phyloP scores from a whole-genome alignment of 106 monocot species.

The Platanthera zijinensis region DNA sequence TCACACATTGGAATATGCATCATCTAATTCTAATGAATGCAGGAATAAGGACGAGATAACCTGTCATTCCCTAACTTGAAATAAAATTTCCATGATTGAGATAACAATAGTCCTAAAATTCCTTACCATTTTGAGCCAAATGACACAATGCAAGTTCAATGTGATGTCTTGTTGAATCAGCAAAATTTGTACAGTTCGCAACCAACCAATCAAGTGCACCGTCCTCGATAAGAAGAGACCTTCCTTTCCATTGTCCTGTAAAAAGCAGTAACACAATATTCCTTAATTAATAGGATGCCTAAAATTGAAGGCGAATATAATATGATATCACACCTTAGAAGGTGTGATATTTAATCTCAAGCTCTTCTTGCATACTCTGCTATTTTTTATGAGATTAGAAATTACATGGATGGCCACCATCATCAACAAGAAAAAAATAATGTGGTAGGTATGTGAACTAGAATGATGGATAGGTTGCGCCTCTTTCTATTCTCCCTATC shows the following conservation, averaged over 20 bases:
- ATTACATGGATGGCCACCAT: no score
- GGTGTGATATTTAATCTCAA: not conserved
- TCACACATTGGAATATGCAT: not conserved
- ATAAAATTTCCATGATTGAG: not conserved
- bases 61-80: not conserved
- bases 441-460: no score
- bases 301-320: not conserved
- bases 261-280: not conserved
- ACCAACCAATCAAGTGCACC: constrained; percentile 58
- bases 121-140: constrained; percentile 79
- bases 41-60: not conserved
- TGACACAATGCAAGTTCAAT: constrained; percentile 86
- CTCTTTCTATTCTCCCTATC: no score
- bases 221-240: constrained; percentile 74
- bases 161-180: constrained; percentile 47
- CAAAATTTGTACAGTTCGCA: constrained; percentile 29
- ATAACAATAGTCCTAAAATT: not conserved
- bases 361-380: no score
- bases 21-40: not conserved
- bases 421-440: no score
- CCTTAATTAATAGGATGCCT: no score
- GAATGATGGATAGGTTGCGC: no score
- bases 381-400: no score
- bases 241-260: constrained; percentile 64
- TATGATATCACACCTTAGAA: not conserved